These are phyloP conservation scores for Arachnopeziza araneosa DNA, from an alignment of 2,329 filamentous ascomycete genomes.

Conservation along the genomic window DNA sequence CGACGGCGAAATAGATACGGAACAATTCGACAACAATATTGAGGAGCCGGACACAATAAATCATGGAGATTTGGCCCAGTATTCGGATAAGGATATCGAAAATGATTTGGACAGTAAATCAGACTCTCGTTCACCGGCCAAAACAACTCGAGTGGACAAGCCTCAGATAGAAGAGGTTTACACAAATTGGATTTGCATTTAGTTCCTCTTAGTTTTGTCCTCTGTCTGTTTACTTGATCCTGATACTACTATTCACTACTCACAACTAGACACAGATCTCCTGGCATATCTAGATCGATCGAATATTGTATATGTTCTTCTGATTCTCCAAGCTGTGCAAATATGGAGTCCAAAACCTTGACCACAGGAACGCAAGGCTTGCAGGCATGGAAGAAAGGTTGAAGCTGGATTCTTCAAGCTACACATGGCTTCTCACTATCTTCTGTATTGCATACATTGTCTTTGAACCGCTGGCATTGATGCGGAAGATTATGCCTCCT, in stretches of 20 bases:
- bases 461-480: slow-evolving; percentile 53
- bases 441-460: slow-evolving; percentile 74
- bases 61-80: not conserved
- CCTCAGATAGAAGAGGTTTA: slow-evolving; percentile 10
- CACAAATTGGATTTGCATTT: slow-evolving; percentile 16
- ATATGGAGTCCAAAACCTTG: not conserved
- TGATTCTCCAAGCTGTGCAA: not conserved
- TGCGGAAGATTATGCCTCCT: slow-evolving; percentile 31
- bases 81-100: not conserved
- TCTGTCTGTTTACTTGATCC: slow-evolving; percentile 38
- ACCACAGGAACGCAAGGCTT: slow-evolving; percentile 52
- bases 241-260: not conserved
- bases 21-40: not conserved
- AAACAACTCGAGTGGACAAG: not conserved
- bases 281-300: slow-evolving; percentile 64
- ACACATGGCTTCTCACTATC: slow-evolving; percentile 69
- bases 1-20: not conserved
- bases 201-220: slow-evolving; percentile 40
- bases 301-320: slow-evolving; percentile 52
- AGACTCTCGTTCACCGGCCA: not conserved
- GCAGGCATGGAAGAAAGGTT: slow-evolving; percentile 45
- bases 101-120: not conserved
- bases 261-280: slow-evolving; percentile 58
- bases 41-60: not conserved
- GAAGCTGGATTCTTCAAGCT: slow-evolving; percentile 41